Evolutionary conservation across 768 basidiomycete species (phyloP).

Genomic region (Galerina sulciceps): DNA sequence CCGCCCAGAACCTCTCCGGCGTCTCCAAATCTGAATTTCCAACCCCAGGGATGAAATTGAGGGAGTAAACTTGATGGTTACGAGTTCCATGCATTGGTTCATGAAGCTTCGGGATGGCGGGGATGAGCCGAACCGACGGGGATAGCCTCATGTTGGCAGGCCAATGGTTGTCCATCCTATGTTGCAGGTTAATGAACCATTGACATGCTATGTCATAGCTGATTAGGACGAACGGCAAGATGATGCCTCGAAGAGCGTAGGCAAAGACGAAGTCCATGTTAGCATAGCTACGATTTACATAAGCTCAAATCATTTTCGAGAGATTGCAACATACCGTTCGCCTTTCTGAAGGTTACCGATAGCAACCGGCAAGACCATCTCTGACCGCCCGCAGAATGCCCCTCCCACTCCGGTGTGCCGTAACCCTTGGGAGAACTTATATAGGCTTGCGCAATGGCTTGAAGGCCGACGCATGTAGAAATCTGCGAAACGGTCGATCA

Average conservation of each 20-base stretch:
- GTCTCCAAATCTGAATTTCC: slow-evolving; percentile 34
- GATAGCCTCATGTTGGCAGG: background rate
- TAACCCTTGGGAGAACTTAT: slow-evolving; percentile 25
- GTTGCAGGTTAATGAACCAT: slow-evolving; percentile 22
- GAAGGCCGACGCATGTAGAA: slow-evolving; percentile 30
- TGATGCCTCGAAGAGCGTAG: background rate
- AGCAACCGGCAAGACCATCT: slow-evolving; percentile 24
- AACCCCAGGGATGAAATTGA: slow-evolving; percentile 27
- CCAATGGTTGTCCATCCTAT: slow-evolving; percentile 10
- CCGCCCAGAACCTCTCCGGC: slow-evolving; percentile 35
- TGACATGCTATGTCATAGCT: slow-evolving; percentile 35
- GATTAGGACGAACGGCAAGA: slow-evolving; percentile 5
- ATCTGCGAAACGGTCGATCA: too few relatives aligned
- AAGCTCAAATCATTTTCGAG: background rate
- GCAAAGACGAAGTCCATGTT: slow-evolving; percentile 31
- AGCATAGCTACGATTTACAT: slow-evolving; percentile 19
- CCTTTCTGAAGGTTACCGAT: slow-evolving; percentile 35
- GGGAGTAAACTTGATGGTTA: slow-evolving; percentile 26
- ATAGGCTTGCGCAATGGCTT: slow-evolving; percentile 27
- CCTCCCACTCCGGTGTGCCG: slow-evolving; percentile 26
- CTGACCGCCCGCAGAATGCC: slow-evolving; percentile 25
- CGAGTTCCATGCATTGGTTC: slow-evolving; percentile 24
- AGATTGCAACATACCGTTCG: slow-evolving; percentile 30
- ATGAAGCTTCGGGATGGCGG: slow-evolving; percentile 35
- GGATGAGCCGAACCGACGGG: slow-evolving; percentile 7